Evolutionary conservation across 78 protist species (phyloP), one percentile per base, ranked within the genome.

Genomic region (Dictyostelium purpureum): DNA sequence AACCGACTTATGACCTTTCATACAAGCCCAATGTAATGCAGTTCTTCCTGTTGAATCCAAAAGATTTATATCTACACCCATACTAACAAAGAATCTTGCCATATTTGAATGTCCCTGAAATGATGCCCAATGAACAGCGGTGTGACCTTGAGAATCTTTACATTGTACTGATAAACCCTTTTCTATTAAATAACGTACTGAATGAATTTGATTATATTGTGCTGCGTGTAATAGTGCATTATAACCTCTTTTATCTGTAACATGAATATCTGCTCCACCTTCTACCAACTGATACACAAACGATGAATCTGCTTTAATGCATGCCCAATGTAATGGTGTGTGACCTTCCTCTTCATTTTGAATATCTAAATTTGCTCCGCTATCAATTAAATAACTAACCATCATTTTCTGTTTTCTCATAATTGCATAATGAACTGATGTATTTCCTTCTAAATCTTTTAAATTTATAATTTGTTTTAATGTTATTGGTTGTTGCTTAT

Each of bases 21-120:
- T 10, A 75, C 89, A 71, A 19, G 95, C 96, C 87, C 92, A 89
- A 69, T 82, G 88, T 0, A 94, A 78, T 7, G 96, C 94, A 2
- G 96, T 94, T 26, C 75, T 28, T 21, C 95, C 96, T 21, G 42
- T 47, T 6, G 16, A 24, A 47, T 85, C 93, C 18, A 21, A 28
- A 19, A 67, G 38, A 63, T 52, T 45, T 47, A 66, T 35, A 52
- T 87, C 87, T 1, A 91, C 83, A 3, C 95, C 94, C 5, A 33
- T 28, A 24, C 56, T 11, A 31, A 90, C 37, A 33, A 95, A 85
- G 51, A 19, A 77, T 14, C 77, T 40, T 26, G 75, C 74, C 74
- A 94, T 37, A 35, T 45, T 56, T 7, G 78, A 92, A 49, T 87
- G 89, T 21, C 95, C 97, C 31, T 87, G 75, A 70, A 66, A 93